Percentiles rank a stretch among this genome's conserved stretches.
phyloP scores from a whole-genome alignment of 345 rosid genomes.

The Anacardium occidentale region DNA sequence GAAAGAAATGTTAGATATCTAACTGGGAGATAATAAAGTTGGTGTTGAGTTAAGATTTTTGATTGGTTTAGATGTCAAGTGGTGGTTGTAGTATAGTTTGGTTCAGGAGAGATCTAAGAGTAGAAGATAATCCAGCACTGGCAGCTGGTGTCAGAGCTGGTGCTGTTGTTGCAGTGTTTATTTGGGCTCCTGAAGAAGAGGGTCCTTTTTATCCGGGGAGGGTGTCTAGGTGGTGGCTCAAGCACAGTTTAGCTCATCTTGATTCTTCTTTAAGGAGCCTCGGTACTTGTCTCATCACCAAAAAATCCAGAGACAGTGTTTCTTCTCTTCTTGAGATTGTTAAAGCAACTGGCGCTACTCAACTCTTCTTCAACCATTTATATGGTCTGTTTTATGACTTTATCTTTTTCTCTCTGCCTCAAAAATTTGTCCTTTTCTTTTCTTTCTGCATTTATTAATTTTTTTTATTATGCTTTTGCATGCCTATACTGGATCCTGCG shows the following conservation, averaged over 20 bases:
- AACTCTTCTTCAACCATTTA: constrained; percentile 94
- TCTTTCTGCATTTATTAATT: not conserved
- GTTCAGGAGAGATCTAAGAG: constrained; percentile 98
- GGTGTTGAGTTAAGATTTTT: constrained; percentile 14
- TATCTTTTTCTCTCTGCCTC: constrained; percentile 13
- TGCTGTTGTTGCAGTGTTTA: constrained; percentile 68
- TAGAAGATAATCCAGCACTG: constrained; percentile 93
- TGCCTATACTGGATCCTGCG: constrained; percentile 18
- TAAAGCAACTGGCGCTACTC: constrained; percentile 87
- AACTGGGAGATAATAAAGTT: constrained; percentile 24
- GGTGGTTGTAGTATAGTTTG: constrained; percentile 91
- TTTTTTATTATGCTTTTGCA: constrained; percentile 4
- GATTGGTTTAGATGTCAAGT: constrained; percentile 63
- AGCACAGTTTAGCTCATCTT: constrained; percentile 86
- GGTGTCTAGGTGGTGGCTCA: constrained; percentile 99
- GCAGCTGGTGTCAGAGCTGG: constrained; percentile 92
- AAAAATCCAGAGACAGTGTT: constrained; percentile 82
- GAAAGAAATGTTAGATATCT: constrained; percentile 18
- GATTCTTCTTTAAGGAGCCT: constrained; percentile 86
- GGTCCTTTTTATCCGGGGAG: constrained; percentile 86
- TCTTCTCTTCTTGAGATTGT: constrained; percentile 78
- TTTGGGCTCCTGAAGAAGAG: constrained; percentile 98
- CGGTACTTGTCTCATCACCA: constrained; percentile 79
- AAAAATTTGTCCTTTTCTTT: not conserved
- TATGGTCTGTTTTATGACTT: constrained; percentile 87